Evolutionary conservation across 192 early-diverging fungal species (phyloP), one percentile per base, ranked within the genome.

Genomic region (Cetraspora pellucida): DNA sequence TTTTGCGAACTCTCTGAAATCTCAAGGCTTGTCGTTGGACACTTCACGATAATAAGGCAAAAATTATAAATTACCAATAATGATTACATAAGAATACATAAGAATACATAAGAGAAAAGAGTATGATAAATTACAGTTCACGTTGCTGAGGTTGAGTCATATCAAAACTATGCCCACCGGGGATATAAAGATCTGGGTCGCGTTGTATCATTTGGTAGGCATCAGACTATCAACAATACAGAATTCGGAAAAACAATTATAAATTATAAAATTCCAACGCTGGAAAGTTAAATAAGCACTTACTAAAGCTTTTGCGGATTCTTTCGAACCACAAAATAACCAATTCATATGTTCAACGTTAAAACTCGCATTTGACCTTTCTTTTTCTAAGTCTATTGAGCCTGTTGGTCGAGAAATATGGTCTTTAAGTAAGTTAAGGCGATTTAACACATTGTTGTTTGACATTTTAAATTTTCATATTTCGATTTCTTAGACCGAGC

Each of bases 21-120:
- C 87, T 77, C 1, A 79, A 79, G 27, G 88, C 84, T 77, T 90
- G 88, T 31, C 83, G 80, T 86, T 87, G 87, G 4, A 84, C 85
- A 45, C 82, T 83, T 55, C 55, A 74, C 8, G 46, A 11, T 28
- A 31, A 65, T 27, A 69, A 70, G 21, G 16, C 19, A 66, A 17
- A 77, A 16, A 14, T 31, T 37, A 16, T 49, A 10, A 27, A 49
- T n/a, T 37, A 45, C 61, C 21, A 27, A 21, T 7, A 37, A 37
- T 37, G 37, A 37, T 31, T 31, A 6, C 19, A 71, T 3, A 3
- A 55, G 11, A 31, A 57, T 44, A 30, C 21, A 28, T 37, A 9
- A 23, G 19, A 71, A 9, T 47, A 31, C 27, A 61, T 60, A 27
- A 64, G 43, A n/a, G 10, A n/a, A n/a, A 17, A 43, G 50, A 54